phyloP scores from a whole-genome alignment of 768 basidiomycete species.

The Trametes meyenii region DNA sequence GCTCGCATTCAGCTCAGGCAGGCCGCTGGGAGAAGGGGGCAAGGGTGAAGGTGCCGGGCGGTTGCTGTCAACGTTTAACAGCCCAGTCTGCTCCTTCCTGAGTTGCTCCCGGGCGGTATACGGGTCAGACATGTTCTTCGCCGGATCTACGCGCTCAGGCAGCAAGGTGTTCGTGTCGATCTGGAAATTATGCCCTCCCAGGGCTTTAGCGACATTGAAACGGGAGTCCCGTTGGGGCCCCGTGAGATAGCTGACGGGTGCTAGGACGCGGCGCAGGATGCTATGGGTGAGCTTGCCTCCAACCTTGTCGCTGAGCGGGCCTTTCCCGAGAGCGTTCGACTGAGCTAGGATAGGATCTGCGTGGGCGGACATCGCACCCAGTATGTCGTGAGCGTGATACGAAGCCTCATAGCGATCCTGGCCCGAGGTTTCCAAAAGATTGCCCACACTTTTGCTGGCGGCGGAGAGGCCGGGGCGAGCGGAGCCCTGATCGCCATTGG shows the following conservation, averaged over 20 bases:
- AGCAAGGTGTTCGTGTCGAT: constrained; percentile 8
- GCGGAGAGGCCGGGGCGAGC: not conserved
- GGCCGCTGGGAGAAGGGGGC: not conserved
- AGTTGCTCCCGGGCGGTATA: constrained; percentile 20
- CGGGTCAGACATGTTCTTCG: constrained; percentile 18
- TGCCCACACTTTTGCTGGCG: not conserved
- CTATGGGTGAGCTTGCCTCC: not conserved
- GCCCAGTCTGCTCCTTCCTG: constrained; percentile 20
- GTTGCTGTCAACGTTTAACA: constrained; percentile 35
- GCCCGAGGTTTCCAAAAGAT: constrained; percentile 4
- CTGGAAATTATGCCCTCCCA: constrained; percentile 9
- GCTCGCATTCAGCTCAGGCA: constrained; percentile 9
- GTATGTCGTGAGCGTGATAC: constrained; percentile 2
- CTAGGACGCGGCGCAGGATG: constrained; percentile 16
- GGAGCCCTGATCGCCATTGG: not conserved
- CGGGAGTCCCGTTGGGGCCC: not conserved
- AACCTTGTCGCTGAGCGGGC: constrained; percentile 1
- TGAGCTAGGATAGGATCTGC: not conserved
- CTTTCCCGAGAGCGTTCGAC: not conserved
- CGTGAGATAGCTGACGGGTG: constrained; percentile 2
- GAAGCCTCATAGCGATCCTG: constrained; percentile 1
- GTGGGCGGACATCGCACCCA: not conserved
- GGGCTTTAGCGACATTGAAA: not conserved
- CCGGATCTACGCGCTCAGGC: constrained; percentile 11
- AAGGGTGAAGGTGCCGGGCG: constrained; percentile 13